phyloP scores from a whole-genome alignment of 2,329 filamentous ascomycete species.

The Aspergillus fijiensis region DNA sequence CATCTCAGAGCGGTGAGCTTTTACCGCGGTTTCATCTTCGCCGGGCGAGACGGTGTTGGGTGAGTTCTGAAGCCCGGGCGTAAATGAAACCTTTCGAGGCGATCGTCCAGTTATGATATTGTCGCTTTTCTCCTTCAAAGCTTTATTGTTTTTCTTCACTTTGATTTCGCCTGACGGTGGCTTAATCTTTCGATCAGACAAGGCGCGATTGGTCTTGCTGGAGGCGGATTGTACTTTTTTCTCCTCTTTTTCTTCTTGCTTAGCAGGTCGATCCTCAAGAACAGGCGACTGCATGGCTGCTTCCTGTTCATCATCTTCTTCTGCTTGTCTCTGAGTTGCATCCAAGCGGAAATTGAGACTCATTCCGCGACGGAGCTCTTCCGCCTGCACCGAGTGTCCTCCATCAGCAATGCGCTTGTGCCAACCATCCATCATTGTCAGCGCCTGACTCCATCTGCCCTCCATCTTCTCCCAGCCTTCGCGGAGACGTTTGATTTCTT shows the following conservation, averaged over 20 bases:
- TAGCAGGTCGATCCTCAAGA: slow-evolving; percentile 32
- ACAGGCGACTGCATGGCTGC: slow-evolving; percentile 31
- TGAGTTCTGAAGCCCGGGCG: slow-evolving; percentile 31
- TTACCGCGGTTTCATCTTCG: slow-evolving; percentile 36
- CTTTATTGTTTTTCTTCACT: slow-evolving; percentile 26
- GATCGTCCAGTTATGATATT: slow-evolving; percentile 34
- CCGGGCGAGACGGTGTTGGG: slow-evolving; percentile 26
- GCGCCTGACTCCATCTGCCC: slow-evolving; percentile 81
- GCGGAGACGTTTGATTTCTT: slow-evolving; percentile 80
- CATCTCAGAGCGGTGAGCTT: slow-evolving; percentile 33
- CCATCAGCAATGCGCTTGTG: slow-evolving; percentile 67
- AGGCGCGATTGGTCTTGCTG: background rate
- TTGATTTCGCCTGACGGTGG: slow-evolving; percentile 11
- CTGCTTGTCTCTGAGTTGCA: slow-evolving; percentile 18
- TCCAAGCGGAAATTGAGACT: slow-evolving; percentile 41
- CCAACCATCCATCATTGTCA: slow-evolving; percentile 90
- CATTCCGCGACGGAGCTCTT: slow-evolving; percentile 45
- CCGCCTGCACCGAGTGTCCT: slow-evolving; percentile 42
- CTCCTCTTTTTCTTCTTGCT: slow-evolving; percentile 27
- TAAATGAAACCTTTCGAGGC: slow-evolving; percentile 41
- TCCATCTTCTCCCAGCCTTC: slow-evolving; percentile 95
- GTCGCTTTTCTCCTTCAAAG: slow-evolving; percentile 38
- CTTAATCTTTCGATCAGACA: background rate
- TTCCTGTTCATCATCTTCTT: slow-evolving; percentile 23
- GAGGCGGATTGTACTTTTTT: background rate